Evolutionary conservation across 225 moss, liverwort and hornwort genomes (phyloP).

Genomic region (Bryoerythrophyllum caledonicum): DNA sequence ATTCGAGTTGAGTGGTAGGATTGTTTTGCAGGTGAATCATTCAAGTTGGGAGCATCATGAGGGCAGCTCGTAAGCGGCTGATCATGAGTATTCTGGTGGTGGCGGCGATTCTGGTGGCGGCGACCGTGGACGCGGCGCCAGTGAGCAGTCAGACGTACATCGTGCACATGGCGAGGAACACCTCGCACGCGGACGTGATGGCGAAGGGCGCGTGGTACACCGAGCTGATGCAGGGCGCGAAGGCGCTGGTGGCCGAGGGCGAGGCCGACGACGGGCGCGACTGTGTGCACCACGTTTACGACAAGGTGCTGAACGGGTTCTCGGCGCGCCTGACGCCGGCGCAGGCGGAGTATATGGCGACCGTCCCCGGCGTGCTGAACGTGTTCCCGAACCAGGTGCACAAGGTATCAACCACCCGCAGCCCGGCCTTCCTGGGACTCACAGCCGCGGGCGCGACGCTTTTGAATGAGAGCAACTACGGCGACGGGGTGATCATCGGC

Average conservation of each 20-base stretch:
- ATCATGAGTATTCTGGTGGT: not conserved
- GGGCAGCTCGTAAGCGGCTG: not conserved
- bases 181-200: conserved; percentile 24
- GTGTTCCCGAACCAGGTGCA: conserved; percentile 44
- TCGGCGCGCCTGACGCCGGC: conserved; percentile 47
- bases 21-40: not conserved
- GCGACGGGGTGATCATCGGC: conserved; percentile 52
- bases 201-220: conserved; percentile 51
- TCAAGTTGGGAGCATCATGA: conserved; percentile 2
- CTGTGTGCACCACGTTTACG: conserved; percentile 54
- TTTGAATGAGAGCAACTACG: conserved; percentile 42
- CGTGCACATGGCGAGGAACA: conserved; percentile 48
- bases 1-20: too few species aligned
- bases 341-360: conserved; percentile 44
- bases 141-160: conserved; percentile 43
- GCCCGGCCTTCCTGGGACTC: conserved; percentile 52
- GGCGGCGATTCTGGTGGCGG: not conserved
- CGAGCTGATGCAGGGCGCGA: conserved; percentile 41
- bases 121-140: conserved; percentile 1
- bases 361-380: conserved; percentile 39
- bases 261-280: conserved; percentile 10
- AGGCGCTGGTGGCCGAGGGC: not conserved
- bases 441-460: conserved; percentile 26
- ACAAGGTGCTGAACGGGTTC: conserved; percentile 61
- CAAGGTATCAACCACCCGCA: conserved; percentile 39